Evolutionary conservation across 192 early-diverging fungal genomes (phyloP).

Genomic region (Polychytrium aggregatum): DNA sequence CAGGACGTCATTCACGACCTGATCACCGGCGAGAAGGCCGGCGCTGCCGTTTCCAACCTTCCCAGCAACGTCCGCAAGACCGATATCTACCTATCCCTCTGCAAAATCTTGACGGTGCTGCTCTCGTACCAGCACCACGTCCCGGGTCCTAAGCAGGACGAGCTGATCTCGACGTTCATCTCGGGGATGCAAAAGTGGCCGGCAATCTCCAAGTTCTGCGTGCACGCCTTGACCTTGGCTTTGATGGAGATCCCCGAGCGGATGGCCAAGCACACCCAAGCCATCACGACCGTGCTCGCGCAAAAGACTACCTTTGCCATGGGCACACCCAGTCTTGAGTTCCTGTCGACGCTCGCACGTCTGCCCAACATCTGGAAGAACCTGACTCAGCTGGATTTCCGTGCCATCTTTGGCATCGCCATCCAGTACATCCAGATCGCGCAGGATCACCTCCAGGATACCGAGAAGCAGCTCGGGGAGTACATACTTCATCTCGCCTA

Average conservation of each 20-base stretch:
- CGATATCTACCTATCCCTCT: conserved; percentile 54
- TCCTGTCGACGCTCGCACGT: conserved; percentile 76
- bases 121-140: conserved; percentile 59
- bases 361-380: conserved; percentile 67
- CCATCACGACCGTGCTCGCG: conserved; percentile 61
- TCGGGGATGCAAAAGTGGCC: conserved; percentile 60
- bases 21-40: too few species aligned
- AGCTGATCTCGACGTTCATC: conserved; percentile 61
- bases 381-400: conserved; percentile 69
- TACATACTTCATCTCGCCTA: conserved; percentile 89
- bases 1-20: too few species aligned
- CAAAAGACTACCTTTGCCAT: conserved; percentile 69
- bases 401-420: conserved; percentile 82
- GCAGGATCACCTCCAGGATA: neutral
- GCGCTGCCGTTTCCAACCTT: conserved; percentile 42
- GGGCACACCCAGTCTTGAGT: conserved; percentile 81
- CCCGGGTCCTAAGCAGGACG: conserved; percentile 53
- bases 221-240: conserved; percentile 67
- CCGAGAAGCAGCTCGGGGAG: neutral
- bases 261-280: conserved; percentile 60
- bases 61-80: conserved; percentile 47
- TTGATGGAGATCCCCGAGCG: conserved; percentile 71
- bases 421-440: conserved; percentile 60
- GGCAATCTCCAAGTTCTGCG: conserved; percentile 61
- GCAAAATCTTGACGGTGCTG: conserved; percentile 51